Conservation (phyloP, 768 basidiomycete species). For the Leucocoprinus birnbaumii region DNA sequence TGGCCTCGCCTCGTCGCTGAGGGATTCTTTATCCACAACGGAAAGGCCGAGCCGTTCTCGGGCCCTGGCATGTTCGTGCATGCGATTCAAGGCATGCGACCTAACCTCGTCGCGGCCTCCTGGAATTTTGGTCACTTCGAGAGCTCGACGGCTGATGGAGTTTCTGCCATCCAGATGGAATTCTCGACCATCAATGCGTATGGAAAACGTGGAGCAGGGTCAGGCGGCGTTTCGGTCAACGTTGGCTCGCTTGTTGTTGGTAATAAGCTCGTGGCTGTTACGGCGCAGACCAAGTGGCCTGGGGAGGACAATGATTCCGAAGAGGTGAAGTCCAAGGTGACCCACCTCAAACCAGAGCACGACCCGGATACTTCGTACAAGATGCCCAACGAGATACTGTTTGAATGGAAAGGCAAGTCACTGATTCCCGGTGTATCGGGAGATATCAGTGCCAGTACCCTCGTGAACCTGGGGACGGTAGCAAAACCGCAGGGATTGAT, state of each 20-base stretch:
- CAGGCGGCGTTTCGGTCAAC: conserved; percentile 82
- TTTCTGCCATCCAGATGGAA: conserved; percentile 94
- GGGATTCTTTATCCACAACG: conserved; percentile 69
- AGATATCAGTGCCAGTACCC: conserved; percentile 51
- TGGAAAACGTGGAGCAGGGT: conserved; percentile 76
- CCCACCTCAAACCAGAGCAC: conserved; percentile 53
- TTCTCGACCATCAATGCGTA: conserved; percentile 81
- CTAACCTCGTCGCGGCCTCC: conserved; percentile 84
- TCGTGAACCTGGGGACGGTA: conserved; percentile 56
- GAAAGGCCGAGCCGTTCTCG: conserved; percentile 50
- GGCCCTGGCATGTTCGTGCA: conserved; percentile 88
- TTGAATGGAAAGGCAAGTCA: conserved; percentile 77
- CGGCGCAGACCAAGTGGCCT: conserved; percentile 77
- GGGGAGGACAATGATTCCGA: conserved; percentile 48
- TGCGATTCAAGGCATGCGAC: conserved; percentile 98
- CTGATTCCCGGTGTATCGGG: conserved; percentile 50
- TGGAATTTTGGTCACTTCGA: conserved; percentile 98
- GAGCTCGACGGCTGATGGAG: conserved; percentile 65
- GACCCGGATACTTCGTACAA: conserved; percentile 85
- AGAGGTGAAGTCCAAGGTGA: conserved; percentile 55
- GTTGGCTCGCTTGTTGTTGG: conserved; percentile 83
- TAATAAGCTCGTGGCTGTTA: conserved; percentile 72
- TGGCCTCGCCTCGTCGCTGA: conserved; percentile 69
- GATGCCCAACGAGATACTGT: conserved; percentile 65
- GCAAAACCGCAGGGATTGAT: conserved; percentile 70